phyloP scores from a whole-genome alignment of 352 stramenopile genomes.

The Globisporangium solare region DNA sequence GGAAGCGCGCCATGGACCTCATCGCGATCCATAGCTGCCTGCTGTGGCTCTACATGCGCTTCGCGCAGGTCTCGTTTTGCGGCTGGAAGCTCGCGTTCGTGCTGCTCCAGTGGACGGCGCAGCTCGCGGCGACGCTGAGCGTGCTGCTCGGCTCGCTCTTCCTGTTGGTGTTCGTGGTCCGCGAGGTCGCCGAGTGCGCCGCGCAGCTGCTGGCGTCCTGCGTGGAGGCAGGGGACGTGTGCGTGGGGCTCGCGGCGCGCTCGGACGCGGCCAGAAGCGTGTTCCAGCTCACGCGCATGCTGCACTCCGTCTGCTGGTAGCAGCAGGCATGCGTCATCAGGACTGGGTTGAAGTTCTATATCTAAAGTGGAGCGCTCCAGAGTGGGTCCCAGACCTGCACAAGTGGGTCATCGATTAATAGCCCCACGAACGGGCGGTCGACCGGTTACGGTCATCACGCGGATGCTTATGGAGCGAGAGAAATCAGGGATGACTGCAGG shows the following conservation, averaged over 20 bases:
- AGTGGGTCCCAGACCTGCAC: neutral
- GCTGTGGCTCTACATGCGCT: slow-evolving; percentile 3
- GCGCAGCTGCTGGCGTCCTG: slow-evolving; percentile 6
- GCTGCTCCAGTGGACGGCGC: neutral
- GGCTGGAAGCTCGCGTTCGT: slow-evolving; percentile 11
- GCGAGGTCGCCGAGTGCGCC: neutral
- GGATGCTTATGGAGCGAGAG: too few species aligned
- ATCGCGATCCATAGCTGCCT: too few species aligned
- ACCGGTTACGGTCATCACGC: too few species aligned
- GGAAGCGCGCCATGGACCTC: too few species aligned
- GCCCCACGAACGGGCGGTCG: too few species aligned
- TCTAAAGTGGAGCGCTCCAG: slow-evolving; percentile 1
- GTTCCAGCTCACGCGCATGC: slow-evolving; percentile 7
- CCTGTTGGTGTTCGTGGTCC: slow-evolving; percentile 9
- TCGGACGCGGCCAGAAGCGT: slow-evolving; percentile 6
- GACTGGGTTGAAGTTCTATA: neutral
- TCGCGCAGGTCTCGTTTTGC: slow-evolving; percentile 6
- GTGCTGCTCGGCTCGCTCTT: slow-evolving; percentile 9
- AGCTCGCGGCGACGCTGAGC: neutral
- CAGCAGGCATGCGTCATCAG: too few species aligned
- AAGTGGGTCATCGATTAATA: neutral
- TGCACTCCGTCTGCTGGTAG: neutral
- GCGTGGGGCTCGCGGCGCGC: slow-evolving; percentile 4
- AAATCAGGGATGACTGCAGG: too few species aligned
- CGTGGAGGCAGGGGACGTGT: neutral